These are phyloP conservation scores for Cordyceps javanica DNA, from an alignment of 2,329 filamentous ascomycete species.

Conservation along the genomic window DNA sequence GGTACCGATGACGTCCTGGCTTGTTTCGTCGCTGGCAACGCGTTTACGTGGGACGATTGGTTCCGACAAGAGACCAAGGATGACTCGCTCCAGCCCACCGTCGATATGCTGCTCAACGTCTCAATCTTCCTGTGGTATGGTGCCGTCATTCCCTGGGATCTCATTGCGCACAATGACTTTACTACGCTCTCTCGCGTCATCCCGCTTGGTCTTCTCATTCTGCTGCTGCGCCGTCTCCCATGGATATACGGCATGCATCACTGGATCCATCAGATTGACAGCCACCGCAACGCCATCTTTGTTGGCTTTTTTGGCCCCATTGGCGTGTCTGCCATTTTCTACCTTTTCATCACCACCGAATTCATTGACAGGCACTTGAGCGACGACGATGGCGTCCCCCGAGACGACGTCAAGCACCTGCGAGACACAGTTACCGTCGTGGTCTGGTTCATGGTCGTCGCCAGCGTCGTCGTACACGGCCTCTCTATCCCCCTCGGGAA, in stretches of 20 bases:
- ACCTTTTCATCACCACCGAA: constrained; percentile 74
- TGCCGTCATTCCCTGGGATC: constrained; percentile 73
- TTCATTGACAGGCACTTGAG: constrained; percentile 54
- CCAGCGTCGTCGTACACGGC: constrained; percentile 79
- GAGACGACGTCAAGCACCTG: constrained; percentile 60
- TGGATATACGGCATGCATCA: constrained; percentile 68
- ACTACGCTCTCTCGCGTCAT: constrained; percentile 71
- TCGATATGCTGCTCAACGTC: constrained; percentile 91
- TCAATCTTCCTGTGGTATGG: constrained; percentile 89
- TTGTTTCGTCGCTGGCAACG: constrained; percentile 87
- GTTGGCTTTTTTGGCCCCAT: constrained; percentile 93
- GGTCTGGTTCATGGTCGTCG: constrained; percentile 81
- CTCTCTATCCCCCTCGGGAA: constrained; percentile 74
- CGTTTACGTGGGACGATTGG: constrained; percentile 91
- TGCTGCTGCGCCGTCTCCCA: constrained; percentile 72
- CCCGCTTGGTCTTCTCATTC: constrained; percentile 65
- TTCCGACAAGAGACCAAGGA: constrained; percentile 84
- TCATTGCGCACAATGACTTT: constrained; percentile 60
- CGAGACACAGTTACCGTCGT: constrained; percentile 63
- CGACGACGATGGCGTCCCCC: constrained; percentile 49
- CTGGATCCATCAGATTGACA: constrained; percentile 72
- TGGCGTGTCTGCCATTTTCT: constrained; percentile 85
- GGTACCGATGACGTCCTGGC: constrained; percentile 86
- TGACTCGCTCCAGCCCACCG: constrained; percentile 87
- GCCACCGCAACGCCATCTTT: constrained; percentile 69